Base-by-base conservation (phyloP, 2,329 filamentous ascomycete genomes). In the Aphanoascus verrucosus region DNA sequence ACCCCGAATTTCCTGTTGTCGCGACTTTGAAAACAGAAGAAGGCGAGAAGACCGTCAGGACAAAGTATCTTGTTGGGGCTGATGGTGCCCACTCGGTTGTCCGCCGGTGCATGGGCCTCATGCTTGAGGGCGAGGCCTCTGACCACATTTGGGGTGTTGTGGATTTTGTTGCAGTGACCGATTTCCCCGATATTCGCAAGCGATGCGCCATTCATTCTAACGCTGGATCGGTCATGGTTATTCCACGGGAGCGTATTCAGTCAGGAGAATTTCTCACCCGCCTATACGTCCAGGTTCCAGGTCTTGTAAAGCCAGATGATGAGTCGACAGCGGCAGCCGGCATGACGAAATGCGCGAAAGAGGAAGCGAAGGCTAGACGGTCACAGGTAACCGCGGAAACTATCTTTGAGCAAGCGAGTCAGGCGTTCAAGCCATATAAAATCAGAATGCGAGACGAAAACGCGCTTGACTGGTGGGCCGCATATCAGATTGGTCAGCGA, bases 101-200 rank as follows among this genome's bases (percentile, higher is more conserved):
- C 14, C 74, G 85, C 42, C 73, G 81, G 42, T 75, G 81, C 60
- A 67, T 73, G 63, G 67, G 66, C 1, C 57, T 73, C 5, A 61
- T 63, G 32, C 72, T 88, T 23, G 77, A 80, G 35, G 86, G 83
- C 56, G 84, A 87, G 62, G 83, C 83, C 14, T 83, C 83, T 53
- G 76, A 83, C 44, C 75, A 86, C 63, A 81, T 88, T 23, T 88
- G 85, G 84, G 84, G 84, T 42, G 85, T 88, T 15, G 85, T 88
- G 72, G 85, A 88, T 61, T 78, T 84, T 34, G 82, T 87, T 1
- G 81, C 86, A 19, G 75, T 80, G 63, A 88, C 84, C 0, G 77
- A 87, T 61, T 88, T 88, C 59, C 85, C 85, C 0, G 85, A 91
- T 63, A 86, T 89, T 61, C 84, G 86, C 75, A 84, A 85, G 76